Conservation (phyloP, 192 early-diverging fungal genomes). For the Dispira simplex region DNA sequence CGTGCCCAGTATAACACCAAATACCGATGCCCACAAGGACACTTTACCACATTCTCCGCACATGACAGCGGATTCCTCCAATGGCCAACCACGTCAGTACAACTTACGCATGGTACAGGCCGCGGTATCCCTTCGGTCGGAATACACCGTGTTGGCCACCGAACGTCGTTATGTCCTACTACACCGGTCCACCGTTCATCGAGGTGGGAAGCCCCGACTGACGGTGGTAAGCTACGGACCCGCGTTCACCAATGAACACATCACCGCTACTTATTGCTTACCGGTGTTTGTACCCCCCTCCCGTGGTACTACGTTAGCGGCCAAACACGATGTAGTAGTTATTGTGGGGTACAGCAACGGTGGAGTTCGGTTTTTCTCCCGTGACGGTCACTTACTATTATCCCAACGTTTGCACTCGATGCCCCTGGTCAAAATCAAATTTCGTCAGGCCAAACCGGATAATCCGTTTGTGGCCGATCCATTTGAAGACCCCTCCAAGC, state of each 20-base stretch:
- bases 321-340: not conserved
- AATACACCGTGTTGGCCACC: not conserved
- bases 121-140: not conserved
- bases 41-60: no score
- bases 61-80: no score
- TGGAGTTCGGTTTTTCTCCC: slow-evolving; percentile 6
- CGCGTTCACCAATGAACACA: not conserved
- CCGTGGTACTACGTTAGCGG: not conserved
- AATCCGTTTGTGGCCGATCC: not conserved
- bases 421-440: slow-evolving; percentile 10
- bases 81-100: not conserved
- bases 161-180: slow-evolving; percentile 8
- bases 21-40: no score
- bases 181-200: no score
- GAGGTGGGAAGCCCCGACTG: not conserved
- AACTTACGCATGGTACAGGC: not conserved
- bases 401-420: slow-evolving; percentile 10
- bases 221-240: slow-evolving; percentile 5
- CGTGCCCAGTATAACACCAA: no score
- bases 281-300: not conserved
- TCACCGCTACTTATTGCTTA: not conserved
- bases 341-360: slow-evolving; percentile 9
- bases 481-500: not conserved
- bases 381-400: slow-evolving; percentile 2
- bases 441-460: not conserved